Evolutionary conservation across 2,329 filamentous ascomycete genomes (phyloP), one percentile per base, ranked within the genome.

Genomic region (Aspergillus pseudonomiae): DNA sequence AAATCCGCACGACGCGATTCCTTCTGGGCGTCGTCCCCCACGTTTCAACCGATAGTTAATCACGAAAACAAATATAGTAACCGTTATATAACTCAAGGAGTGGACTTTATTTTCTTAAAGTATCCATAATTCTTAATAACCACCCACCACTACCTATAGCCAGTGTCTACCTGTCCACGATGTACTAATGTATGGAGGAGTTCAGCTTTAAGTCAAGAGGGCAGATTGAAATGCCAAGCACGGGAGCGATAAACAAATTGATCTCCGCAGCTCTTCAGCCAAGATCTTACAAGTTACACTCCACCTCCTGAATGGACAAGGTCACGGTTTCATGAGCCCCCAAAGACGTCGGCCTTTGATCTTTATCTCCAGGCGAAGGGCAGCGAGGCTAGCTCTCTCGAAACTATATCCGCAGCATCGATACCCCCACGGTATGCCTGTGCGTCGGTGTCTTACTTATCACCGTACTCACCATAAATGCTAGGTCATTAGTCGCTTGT

Each of bases 361-460:
- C 0, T 16, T 41, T 7, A 41, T 41, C 7, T 6, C 36, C 16
- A 19, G 7, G 16, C 16, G 12, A 41, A 7, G 0, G 16, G 34
- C 3, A 11, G 1, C 34, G 34, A 14, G 34, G 34, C 11, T 14
- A 12, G 1, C 21, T 24, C 0, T 0, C n/a, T 11, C 9, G 6
- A 0, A 1, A 24, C 4, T n/a, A 45, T 45, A 11, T 45, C 43
- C 43, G 11, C 43, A 6, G 21, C 43, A 12, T 45, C 43, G 4
- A 24, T 45, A 1, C 19, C 43, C 43, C 43, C 21, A 24, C 7
- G 43, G 19, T 45, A 45, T n/a, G n/a, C n/a, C n/a, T 6, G 12
- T 19, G 6, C 16, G 0, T 41, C 6, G 2, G 36, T 41, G 9
- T 6, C 14, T 9, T 12, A 19, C 0, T 9, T 7, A 9, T 9